A percentile compares a stretch with the other conserved stretches of the same genome.
phyloP scores from a whole-genome alignment of 208 protist genomes.

The Acanthamoeba lenticulata region DNA sequence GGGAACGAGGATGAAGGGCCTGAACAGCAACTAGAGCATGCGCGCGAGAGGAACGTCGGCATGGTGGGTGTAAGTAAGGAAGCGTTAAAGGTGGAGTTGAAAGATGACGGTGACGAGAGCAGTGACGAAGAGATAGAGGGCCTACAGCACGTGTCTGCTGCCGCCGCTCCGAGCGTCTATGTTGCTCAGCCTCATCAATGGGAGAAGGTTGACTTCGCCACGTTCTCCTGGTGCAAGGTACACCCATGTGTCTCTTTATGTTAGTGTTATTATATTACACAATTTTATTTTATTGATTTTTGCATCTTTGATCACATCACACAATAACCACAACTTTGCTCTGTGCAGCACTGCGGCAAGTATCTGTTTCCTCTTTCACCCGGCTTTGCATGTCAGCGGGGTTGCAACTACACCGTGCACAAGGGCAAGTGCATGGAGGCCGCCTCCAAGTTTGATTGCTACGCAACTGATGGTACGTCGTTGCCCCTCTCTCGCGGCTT shows the following conservation, averaged over 20 bases:
- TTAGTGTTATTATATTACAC: background rate
- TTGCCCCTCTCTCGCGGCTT: too few species aligned
- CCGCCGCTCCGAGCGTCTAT: background rate
- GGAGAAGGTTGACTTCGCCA: constrained; percentile 14
- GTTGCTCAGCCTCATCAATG: background rate
- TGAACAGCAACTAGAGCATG: too few species aligned
- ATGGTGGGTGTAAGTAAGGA: background rate
- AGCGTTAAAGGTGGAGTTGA: background rate
- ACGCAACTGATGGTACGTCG: background rate
- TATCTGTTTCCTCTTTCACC: background rate
- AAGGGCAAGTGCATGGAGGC: constrained; percentile 43
- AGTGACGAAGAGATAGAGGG: constrained; percentile 10
- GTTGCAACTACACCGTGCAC: constrained; percentile 20
- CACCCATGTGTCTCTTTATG: background rate
- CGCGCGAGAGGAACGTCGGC: background rate
- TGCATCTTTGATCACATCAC: too few species aligned
- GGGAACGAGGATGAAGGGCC: background rate
- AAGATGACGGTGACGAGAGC: background rate
- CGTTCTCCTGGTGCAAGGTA: constrained; percentile 46
- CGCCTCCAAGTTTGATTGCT: constrained; percentile 27
- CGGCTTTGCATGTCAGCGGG: background rate
- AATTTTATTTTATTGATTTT: background rate
- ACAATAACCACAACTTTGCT: too few species aligned
- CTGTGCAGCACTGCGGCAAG: background rate
- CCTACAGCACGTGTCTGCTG: background rate